Conservation (phyloP, 108 stramenopile species). For the Aurantiochytrium sp. region DNA sequence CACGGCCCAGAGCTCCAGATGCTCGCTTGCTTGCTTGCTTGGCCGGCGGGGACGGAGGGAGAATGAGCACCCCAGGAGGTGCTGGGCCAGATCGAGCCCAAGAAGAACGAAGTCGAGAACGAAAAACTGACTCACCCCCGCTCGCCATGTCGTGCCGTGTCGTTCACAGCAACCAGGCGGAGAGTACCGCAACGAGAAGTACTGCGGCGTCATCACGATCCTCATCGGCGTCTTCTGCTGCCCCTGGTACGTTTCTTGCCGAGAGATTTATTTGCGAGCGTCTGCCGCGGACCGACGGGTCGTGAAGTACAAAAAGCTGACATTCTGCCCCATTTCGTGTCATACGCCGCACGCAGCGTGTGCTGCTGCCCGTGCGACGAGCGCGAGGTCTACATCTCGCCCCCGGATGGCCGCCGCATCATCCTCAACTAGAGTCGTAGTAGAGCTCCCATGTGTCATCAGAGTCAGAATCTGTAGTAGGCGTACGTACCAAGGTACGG, state of each 20-base stretch:
- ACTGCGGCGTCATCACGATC: not conserved
- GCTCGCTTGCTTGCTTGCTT: too few relatives aligned
- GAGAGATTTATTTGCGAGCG: too few relatives aligned
- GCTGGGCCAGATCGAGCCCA: too few relatives aligned
- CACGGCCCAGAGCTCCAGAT: too few relatives aligned
- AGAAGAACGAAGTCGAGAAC: too few relatives aligned
- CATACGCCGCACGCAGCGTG: not conserved
- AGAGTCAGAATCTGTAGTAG: too few relatives aligned
- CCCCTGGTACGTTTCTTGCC: too few relatives aligned
- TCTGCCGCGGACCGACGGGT: too few relatives aligned
- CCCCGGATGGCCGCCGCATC: not conserved
- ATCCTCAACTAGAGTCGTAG: not conserved
- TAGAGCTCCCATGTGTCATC: not conserved
- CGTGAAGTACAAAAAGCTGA: not conserved
- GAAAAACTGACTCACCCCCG: not conserved
- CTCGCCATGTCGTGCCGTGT: not conserved
- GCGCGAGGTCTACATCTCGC: not conserved
- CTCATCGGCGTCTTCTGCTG: not conserved
- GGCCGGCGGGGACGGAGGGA: too few relatives aligned
- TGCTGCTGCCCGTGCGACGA: not conserved
- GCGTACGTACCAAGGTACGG: too few relatives aligned
- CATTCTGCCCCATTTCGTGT: not conserved
- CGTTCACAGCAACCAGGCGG: not conserved
- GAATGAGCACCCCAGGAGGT: too few relatives aligned
- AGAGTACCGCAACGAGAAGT: not conserved